A percentile compares a stretch with the other conserved stretches of the same genome.
phyloP scores from a whole-genome alignment of 208 protist genomes.

The Angomonas ambiguus region DNA sequence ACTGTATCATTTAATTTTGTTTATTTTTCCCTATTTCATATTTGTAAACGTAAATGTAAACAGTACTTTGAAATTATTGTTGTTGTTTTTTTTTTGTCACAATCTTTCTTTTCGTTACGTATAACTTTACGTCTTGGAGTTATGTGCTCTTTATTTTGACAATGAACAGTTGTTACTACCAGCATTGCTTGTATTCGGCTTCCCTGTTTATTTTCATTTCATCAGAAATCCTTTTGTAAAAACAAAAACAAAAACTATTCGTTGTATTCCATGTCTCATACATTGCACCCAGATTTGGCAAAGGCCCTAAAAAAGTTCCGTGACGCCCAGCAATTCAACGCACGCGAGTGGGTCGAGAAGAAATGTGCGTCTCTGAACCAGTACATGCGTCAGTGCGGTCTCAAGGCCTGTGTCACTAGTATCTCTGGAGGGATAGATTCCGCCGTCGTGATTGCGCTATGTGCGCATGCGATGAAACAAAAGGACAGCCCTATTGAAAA shows the following conservation, averaged over 20 bases:
- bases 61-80: constrained; percentile 14
- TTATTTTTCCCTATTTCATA: neutral
- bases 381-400: constrained; percentile 83
- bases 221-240: too few relatives aligned
- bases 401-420: constrained; percentile 87
- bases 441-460: constrained; percentile 89
- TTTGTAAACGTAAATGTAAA: neutral
- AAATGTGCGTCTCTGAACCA: constrained; percentile 90
- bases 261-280: neutral
- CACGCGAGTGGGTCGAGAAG: constrained; percentile 70
- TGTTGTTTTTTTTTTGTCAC: constrained; percentile 11
- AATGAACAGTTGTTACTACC: too few relatives aligned
- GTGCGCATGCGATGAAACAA: constrained; percentile 52
- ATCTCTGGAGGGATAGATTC: constrained; percentile 94
- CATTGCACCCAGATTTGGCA: constrained; percentile 53
- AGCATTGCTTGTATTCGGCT: too few relatives aligned
- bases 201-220: too few relatives aligned
- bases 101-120: too few relatives aligned
- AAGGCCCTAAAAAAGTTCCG: constrained; percentile 65
- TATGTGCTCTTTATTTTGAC: too few relatives aligned
- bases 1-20: too few relatives aligned
- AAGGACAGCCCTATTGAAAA: constrained; percentile 76
- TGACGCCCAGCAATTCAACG: constrained; percentile 67
- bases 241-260: too few relatives aligned
- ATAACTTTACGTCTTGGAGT: too few relatives aligned